A percentile compares a stretch with the other conserved stretches of the same genome.
Conservation (phyloP, 306 rosid species). For the Pachyrhizus erosus region DNA sequence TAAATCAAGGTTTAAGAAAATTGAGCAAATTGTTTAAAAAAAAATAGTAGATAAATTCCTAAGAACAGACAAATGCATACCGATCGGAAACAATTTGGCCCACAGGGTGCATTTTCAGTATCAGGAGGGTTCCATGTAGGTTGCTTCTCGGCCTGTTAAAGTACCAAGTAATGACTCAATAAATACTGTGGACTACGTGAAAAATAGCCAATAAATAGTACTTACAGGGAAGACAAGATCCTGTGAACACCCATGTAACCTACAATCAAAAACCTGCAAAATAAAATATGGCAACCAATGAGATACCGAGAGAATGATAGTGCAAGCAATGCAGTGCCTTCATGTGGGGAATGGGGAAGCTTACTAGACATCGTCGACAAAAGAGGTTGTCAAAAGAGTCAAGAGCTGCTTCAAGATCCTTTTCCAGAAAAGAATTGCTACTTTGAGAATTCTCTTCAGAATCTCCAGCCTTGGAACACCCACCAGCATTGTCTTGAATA, state of each 20-base stretch:
- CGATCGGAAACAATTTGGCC: conserved; percentile 78
- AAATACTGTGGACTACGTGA: conserved; percentile 16
- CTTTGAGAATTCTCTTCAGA: conserved; percentile 62
- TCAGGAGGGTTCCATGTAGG: conserved; percentile 70
- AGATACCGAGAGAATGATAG: conserved; percentile 34
- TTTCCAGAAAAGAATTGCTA: conserved; percentile 74
- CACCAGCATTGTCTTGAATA: conserved; percentile 61
- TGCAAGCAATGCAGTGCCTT: conserved; percentile 32
- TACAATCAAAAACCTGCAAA: conserved; percentile 89
- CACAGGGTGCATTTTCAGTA: conserved; percentile 74
- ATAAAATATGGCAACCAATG: conserved; percentile 38
- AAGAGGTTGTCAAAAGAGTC: conserved; percentile 98
- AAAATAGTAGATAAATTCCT: conserved; percentile 23
- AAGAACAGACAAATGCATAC: conserved; percentile 56
- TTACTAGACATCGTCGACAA: conserved; percentile 97
- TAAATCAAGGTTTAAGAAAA: conserved; percentile 50
- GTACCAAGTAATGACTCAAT: conserved; percentile 22
- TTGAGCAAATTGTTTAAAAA: conserved; percentile 25
- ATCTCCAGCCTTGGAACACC: conserved; percentile 59
- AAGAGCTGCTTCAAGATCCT: conserved; percentile 96
- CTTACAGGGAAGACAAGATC: conserved; percentile 98
- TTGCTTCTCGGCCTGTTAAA: conserved; percentile 89
- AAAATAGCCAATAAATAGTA: conserved; percentile 30
- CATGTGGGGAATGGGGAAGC: conserved; percentile 16
- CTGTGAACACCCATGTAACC: conserved; percentile 98